Percentiles rank a stretch among this genome's conserved stretches.
Conservation (phyloP, 2,329 filamentous ascomycete species). For the Aspergillus aculeatinus region DNA sequence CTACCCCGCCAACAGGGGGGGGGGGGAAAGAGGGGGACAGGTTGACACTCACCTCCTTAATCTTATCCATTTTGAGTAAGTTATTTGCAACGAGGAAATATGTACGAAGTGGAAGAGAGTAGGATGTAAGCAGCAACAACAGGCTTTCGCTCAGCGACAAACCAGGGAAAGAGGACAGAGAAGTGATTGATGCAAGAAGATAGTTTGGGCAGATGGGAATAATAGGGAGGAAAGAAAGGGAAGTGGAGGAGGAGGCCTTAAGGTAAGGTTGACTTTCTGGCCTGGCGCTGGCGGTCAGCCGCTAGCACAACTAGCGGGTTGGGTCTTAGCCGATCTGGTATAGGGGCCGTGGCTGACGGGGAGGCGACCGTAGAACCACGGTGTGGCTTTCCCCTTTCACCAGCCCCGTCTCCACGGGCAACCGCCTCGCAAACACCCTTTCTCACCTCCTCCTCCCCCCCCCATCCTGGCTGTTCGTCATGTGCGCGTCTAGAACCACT, state of each 20-base stretch:
- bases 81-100: conserved; percentile 22
- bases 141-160: conserved; percentile 43
- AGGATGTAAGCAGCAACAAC: conserved; percentile 5
- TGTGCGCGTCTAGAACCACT: conserved; percentile 24
- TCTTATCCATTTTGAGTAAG: conserved; percentile 70
- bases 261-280: conserved; percentile 16
- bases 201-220: conserved; percentile 20
- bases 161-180: conserved; percentile 16
- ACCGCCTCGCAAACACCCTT: conserved; percentile 30
- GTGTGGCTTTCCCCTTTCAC: conserved; percentile 8
- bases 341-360: conserved; percentile 2
- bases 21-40: conserved; percentile 18
- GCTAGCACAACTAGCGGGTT: conserved; percentile 8
- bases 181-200: conserved; percentile 10
- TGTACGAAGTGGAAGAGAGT: conserved; percentile 27
- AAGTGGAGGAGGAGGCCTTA: conserved; percentile 20
- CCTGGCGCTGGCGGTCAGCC: conserved; percentile 22
- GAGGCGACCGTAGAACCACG: not conserved
- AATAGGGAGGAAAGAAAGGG: conserved; percentile 14
- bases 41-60: conserved; percentile 74
- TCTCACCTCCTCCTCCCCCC: not conserved
- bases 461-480: conserved; percentile 9
- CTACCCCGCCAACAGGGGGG: conserved; percentile 42
- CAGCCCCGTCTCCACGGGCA: conserved; percentile 41
- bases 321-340: conserved; percentile 9